Evolutionary conservation across 495 filamentous ascomycete genomes (phyloP).

Genomic region (Articulospora tetracladia): DNA sequence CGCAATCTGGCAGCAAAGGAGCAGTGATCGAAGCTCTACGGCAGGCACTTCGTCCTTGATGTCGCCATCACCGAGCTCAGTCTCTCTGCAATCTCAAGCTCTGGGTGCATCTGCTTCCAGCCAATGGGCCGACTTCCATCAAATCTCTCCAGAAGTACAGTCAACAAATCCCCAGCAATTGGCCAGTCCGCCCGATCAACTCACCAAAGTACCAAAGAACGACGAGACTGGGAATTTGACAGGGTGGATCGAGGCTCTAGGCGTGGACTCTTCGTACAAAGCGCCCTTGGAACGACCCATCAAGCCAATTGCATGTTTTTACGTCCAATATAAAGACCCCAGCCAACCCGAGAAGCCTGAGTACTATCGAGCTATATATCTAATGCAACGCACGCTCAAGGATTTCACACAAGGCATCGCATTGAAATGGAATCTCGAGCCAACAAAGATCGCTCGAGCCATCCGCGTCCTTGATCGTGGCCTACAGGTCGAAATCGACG

Average conservation of each 20-base stretch:
- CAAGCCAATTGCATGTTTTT: conserved; percentile 85
- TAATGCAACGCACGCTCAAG: conserved; percentile 66
- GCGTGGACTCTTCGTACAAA: conserved; percentile 80
- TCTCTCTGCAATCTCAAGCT: conserved; percentile 51
- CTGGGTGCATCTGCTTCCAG: conserved; percentile 30
- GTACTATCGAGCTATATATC: conserved; percentile 83
- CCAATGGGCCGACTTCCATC: conserved; percentile 52
- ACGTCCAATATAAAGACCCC: conserved; percentile 60
- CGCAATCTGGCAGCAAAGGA: conserved; percentile 49
- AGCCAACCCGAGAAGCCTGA: conserved; percentile 50
- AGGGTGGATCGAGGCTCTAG: conserved; percentile 88
- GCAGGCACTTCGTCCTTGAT: conserved; percentile 57
- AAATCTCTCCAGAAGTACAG: conserved; percentile 45
- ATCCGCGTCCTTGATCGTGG: conserved; percentile 68
- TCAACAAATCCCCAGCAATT: conserved; percentile 33
- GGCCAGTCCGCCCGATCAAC: conserved; percentile 45
- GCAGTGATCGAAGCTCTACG: conserved; percentile 50
- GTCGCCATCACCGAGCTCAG: conserved; percentile 68
- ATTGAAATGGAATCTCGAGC: conserved; percentile 73
- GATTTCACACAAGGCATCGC: conserved; percentile 71
- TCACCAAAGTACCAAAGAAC: conserved; percentile 40
- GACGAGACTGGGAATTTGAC: conserved; percentile 54
- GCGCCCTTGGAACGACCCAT: conserved; percentile 65
- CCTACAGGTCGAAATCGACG: conserved; percentile 81
- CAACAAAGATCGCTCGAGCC: conserved; percentile 60